Evolutionary conservation across 2,329 filamentous ascomycete species (phyloP).

Genomic region (Pestalotiopsis sp.): DNA sequence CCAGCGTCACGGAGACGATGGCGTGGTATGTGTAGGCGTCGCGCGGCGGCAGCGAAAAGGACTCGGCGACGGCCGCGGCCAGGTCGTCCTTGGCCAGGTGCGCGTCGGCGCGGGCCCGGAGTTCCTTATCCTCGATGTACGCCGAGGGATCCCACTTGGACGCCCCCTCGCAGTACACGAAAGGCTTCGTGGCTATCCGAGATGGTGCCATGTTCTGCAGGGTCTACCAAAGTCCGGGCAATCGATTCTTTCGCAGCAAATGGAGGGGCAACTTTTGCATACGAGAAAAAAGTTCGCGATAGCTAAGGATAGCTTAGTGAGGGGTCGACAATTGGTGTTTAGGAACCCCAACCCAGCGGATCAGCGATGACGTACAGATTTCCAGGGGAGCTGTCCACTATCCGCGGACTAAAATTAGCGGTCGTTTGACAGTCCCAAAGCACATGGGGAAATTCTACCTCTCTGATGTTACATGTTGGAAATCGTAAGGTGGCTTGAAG

Average conservation of each 20-base stretch:
- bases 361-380: background rate
- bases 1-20: slow-evolving; percentile 47
- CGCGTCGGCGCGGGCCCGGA: slow-evolving; percentile 36
- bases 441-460: background rate
- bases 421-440: background rate
- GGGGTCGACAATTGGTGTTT: background rate
- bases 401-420: background rate
- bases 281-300: background rate
- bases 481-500: too few species aligned
- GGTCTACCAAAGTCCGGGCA: background rate
- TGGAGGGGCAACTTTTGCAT: background rate
- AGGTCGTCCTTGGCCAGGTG: slow-evolving; percentile 43
- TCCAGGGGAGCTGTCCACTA: background rate
- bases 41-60: slow-evolving; percentile 43
- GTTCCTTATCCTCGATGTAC: slow-evolving; percentile 37
- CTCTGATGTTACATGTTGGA: background rate
- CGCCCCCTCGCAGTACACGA: slow-evolving; percentile 44
- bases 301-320: background rate
- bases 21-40: slow-evolving; percentile 54
- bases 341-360: background rate
- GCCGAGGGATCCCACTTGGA: slow-evolving; percentile 42
- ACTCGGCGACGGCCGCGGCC: slow-evolving; percentile 41
- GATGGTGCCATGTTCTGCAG: slow-evolving; percentile 18
- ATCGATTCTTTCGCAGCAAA: background rate
- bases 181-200: slow-evolving; percentile 16